Evolutionary conservation across 805 yeast species (phyloP).

Genomic region (Myxozyma sirexii): DNA sequence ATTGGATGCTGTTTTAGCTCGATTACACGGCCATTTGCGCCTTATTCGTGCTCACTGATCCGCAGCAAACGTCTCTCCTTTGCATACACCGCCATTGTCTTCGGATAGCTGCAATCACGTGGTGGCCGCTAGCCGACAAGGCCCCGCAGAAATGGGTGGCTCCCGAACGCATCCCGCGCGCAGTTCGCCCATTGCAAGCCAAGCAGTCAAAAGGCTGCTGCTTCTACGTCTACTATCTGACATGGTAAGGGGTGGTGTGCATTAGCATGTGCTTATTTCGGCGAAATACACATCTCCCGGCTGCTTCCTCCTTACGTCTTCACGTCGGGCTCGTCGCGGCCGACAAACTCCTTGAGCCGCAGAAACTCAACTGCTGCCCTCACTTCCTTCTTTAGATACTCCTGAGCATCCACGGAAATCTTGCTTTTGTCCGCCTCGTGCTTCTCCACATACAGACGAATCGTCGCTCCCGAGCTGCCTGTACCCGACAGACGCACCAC

Average conservation of each 20-base stretch:
- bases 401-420: conserved; percentile 58
- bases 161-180: background rate
- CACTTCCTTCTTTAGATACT: conserved; percentile 67
- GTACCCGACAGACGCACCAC: conserved; percentile 94
- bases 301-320: conserved; percentile 56
- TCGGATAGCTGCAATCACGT: too few relatives aligned
- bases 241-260: too few relatives aligned
- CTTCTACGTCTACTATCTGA: too few relatives aligned
- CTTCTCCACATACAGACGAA: conserved; percentile 86
- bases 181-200: background rate
- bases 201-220: too few relatives aligned
- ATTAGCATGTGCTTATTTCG: too few relatives aligned
- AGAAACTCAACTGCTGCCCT: conserved; percentile 65
- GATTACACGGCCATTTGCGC: too few relatives aligned
- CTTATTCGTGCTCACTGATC: too few relatives aligned
- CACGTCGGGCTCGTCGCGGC: conserved; percentile 86
- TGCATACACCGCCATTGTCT: too few relatives aligned
- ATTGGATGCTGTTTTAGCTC: too few relatives aligned
- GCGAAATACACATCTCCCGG: background rate
- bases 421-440: conserved; percentile 63
- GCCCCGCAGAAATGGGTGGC: background rate
- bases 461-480: conserved; percentile 97
- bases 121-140: background rate
- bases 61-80: too few relatives aligned
- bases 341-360: conserved; percentile 70